These are phyloP conservation scores for Gilbertella persicaria DNA, from an alignment of 371 early-diverging fungal genomes.

Conservation along the genomic window DNA sequence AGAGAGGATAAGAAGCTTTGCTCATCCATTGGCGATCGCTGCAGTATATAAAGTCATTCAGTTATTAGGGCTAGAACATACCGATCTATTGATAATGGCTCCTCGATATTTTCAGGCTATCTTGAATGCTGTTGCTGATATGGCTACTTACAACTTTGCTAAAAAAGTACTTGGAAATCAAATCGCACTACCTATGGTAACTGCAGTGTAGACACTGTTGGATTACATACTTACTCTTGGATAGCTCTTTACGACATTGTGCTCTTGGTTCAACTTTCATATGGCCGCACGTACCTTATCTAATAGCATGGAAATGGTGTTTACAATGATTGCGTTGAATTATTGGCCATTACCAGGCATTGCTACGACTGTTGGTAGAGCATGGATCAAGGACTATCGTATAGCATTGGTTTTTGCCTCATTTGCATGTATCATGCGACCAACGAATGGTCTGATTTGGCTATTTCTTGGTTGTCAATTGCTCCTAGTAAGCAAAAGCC, in stretches of 20 bases:
- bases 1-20: slow-evolving; percentile 68
- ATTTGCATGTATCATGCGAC: slow-evolving; percentile 78
- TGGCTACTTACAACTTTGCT: slow-evolving; percentile 73
- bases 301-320: slow-evolving; percentile 69
- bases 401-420: slow-evolving; percentile 69
- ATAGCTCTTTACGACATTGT: slow-evolving; percentile 71
- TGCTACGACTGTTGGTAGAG: background rate
- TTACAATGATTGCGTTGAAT: slow-evolving; percentile 69
- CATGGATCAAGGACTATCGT: slow-evolving; percentile 33
- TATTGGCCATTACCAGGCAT: slow-evolving; percentile 68
- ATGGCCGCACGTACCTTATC: slow-evolving; percentile 74
- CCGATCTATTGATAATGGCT: slow-evolving; percentile 55
- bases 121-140: slow-evolving; percentile 75
- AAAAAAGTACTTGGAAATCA: slow-evolving; percentile 33
- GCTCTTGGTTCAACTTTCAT: slow-evolving; percentile 85
- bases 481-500: slow-evolving; percentile 25
- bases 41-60: slow-evolving; percentile 63
- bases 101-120: slow-evolving; percentile 76
- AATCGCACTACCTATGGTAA: slow-evolving; percentile 46
- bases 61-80: slow-evolving; percentile 64
- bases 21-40: slow-evolving; percentile 82
- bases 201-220: background rate
- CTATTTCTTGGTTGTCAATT: slow-evolving; percentile 64
- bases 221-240: background rate
- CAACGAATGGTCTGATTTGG: slow-evolving; percentile 88